Base-by-base conservation (phyloP, 495 filamentous ascomycete species). In the Xylaria flabelliformis region DNA sequence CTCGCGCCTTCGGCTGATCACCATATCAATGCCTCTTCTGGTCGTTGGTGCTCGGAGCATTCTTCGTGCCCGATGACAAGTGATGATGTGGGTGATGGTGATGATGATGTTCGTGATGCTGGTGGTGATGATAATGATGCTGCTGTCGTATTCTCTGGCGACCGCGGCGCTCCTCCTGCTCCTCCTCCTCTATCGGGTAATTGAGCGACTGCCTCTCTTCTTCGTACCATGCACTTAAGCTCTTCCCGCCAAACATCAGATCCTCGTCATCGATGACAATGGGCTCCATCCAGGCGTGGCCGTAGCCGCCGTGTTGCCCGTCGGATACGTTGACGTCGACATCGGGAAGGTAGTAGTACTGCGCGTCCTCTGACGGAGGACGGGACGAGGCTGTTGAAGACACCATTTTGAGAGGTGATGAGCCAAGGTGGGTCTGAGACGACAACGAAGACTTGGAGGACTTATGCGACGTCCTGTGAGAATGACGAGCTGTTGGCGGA, bases 211-310 rank as follows among this genome's bases (percentile, higher is more conserved):
- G 80, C 13, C 83, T 75, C 59, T 87, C 86, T 75, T 88, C 86
- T 76, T 89, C 87, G 73, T 88, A 87, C 81, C 86, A 86, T 12
- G 84, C 75, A 76, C 85, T 86, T 50, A 89, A 67, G 32, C 85
- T 82, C 79, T 89, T 88, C 55, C 87, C 87, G 51, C 86, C 85
- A 66, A 88, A 89, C 81, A 82, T 89, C 39, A 89, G 76, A 73
- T 89, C 87, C 34, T 85, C 83, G 73, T 89, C 87, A 36, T 89
- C 85, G 75, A 89, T 89, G 61, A 83, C 82, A 56, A 84, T 87
- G 8, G 85, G 82, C 21, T 84, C 76, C 80, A 84, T 82, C 87
- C 87, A 89, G 17, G 83, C 72, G 15, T 80, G 74, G 39, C 39
- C 39, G 39, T 42, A 13, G 55, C 82, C 69, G 58, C 58, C 77